Conservation (phyloP, 805 yeast species). For the Yarrowia sp. region DNA sequence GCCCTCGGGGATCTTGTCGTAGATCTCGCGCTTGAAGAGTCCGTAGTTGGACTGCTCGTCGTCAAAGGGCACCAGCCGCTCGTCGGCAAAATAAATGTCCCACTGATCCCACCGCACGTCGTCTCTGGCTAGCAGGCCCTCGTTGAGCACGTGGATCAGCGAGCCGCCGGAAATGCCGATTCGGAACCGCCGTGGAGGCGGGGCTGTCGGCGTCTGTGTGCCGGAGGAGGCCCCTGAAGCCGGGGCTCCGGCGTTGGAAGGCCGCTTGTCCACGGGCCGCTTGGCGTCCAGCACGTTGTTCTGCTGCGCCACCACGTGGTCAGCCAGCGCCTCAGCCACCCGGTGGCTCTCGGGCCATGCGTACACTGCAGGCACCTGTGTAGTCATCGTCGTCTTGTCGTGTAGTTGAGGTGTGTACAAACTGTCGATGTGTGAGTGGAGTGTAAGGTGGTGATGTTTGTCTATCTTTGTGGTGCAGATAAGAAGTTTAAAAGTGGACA, state of each 20-base stretch:
- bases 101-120: constrained; percentile 90
- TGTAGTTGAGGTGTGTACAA: too few species aligned
- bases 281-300: constrained; percentile 62
- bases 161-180: constrained; percentile 96
- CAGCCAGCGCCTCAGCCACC: constrained; percentile 97
- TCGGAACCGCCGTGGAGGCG: constrained; percentile 68
- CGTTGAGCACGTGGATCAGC: constrained; percentile 79
- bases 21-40: constrained; percentile 79
- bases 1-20: constrained; percentile 67
- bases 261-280: constrained; percentile 34
- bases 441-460: constrained; percentile 3
- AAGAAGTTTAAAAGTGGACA: constrained; percentile 2
- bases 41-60: constrained; percentile 88
- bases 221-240: constrained; percentile 12
- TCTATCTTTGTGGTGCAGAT: constrained; percentile 34
- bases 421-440: background rate
- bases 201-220: constrained; percentile 51
- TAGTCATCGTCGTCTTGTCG: constrained; percentile 63
- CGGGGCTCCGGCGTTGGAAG: constrained; percentile 11
- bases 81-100: constrained; percentile 97
- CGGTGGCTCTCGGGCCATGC: constrained; percentile 89
- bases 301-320: constrained; percentile 89
- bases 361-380: constrained; percentile 91
- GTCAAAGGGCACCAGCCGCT: constrained; percentile 87
- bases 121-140: constrained; percentile 78